Evolutionary conservation across 129 eudicot species (phyloP), one percentile per base, ranked within the genome.

Genomic region (Arctium lappa): DNA sequence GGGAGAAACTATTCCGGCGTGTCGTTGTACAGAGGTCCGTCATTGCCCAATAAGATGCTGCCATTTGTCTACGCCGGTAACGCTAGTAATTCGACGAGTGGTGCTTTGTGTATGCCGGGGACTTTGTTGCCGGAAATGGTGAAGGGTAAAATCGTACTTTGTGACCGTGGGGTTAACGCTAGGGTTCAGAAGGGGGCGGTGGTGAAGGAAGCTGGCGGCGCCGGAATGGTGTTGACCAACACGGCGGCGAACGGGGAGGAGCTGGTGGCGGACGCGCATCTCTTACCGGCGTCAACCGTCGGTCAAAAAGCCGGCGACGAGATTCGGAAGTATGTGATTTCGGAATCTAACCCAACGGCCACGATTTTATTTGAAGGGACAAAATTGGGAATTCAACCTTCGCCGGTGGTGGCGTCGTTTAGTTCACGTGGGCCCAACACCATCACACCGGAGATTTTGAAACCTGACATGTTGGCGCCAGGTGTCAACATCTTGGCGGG

Each of bases 161-260:
- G 99, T 33, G 99, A 95, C 82, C 93, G 99, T 15, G 99, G 99
- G 50, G 86, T 95, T 9, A 93, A 85, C 69, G 88, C 99, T 7
- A 86, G 99, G 81, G 99, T 95, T 71, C 99, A 95, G 29, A 95
- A 95, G 85, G 97, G 99, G 0, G 75, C 94, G 0, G 98, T 95
- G 11, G 99, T 93, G 31, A 95, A 93, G 69, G 91, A 85, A 29
- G 98, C 98, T 6, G 99, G 99, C n/a, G 99, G 97, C 1, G 36
- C 73, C 22, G 99, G 99, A 8, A 95, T 95, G 99, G 88, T 95
- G 16, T 86, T 95, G 85, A 88, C 99, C 0, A 95, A 95, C 84
- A 93, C 99, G n/a, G 99, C 90, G 7, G 93, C 93, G 15, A 95
- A 95, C 34, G 99, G 99, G 1, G 99, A 93, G 77, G 99, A 95